Evolutionary conservation across 2,329 filamentous ascomycete species (phyloP).

Genomic region (Nigrograna mackinnonii): DNA sequence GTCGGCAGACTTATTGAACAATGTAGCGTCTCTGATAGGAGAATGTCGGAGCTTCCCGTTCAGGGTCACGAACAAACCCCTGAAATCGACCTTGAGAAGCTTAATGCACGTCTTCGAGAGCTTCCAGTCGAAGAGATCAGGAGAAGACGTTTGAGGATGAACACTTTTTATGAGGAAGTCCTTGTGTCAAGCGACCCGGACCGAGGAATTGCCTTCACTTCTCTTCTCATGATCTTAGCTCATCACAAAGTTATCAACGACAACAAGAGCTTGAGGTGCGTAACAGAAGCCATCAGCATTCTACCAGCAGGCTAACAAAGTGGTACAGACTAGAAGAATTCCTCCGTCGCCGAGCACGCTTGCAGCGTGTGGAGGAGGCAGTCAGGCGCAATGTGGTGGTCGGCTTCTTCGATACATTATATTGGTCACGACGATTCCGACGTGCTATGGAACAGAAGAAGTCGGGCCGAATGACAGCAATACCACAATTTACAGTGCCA

Average conservation of each 20-base stretch:
- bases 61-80: slow-evolving; percentile 40
- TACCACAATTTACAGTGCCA: slow-evolving; percentile 82
- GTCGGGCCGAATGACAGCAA: slow-evolving; percentile 70
- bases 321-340: slow-evolving; percentile 83
- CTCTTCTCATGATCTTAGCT: slow-evolving; percentile 90
- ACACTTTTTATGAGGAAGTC: slow-evolving; percentile 96
- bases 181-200: slow-evolving; percentile 90
- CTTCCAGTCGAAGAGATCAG: slow-evolving; percentile 79
- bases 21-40: slow-evolving; percentile 64
- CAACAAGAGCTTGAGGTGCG: slow-evolving; percentile 84
- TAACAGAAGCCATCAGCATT: background rate
- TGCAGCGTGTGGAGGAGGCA: slow-evolving; percentile 94
- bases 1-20: slow-evolving; percentile 87
- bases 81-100: slow-evolving; percentile 70
- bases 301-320: slow-evolving; percentile 2
- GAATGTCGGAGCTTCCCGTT: slow-evolving; percentile 52
- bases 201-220: slow-evolving; percentile 87
- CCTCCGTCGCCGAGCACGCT: slow-evolving; percentile 80
- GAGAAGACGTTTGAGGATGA: slow-evolving; percentile 76
- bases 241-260: slow-evolving; percentile 99
- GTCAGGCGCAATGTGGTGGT: slow-evolving; percentile 87
- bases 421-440: slow-evolving; percentile 84
- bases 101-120: slow-evolving; percentile 72
- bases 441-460: slow-evolving; percentile 73
- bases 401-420: slow-evolving; percentile 93